Evolutionary conservation across 495 filamentous ascomycete genomes (phyloP), one percentile per base, ranked within the genome.

Genomic region (Aspergillus homomorphus): DNA sequence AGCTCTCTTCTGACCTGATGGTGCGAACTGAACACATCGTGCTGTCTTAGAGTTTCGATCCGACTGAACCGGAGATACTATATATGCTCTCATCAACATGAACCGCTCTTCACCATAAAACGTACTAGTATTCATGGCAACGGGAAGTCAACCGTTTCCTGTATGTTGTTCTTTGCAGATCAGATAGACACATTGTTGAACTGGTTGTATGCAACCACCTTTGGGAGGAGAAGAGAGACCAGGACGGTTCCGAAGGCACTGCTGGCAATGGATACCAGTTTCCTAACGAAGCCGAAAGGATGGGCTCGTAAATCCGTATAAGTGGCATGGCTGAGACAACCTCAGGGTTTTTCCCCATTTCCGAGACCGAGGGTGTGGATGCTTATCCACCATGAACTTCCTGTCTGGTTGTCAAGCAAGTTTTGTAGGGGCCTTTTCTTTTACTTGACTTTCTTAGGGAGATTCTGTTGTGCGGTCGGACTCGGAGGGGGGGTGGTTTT

Each of bases 321-420:
- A 16, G 28, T 51, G 16, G 12, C 20, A 30, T 45, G 57, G 51
- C 59, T 65, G 59, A 65, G 63, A 65, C 63, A 65, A 28, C 16
- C 12, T 18, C 33, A 38, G 33, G 33, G 33, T 6, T 38, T 38
- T 38, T 12, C 15, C 33, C 2, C 6, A 10, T 12, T 38, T 38
- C 33, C 28, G 19, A 38, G 51, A 53, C 28, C 51, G 8, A 12
- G 15, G 5, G 12, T 10, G 33, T 38, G 33, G 33, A 38, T 38
- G 33, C 33, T 38, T 38, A 38, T 38, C 48, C 48, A 50, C 19
- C 21, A 16, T 22, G 16, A 45, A 45, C 44, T 45, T 56, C 21
- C 24, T 56, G 18, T 21, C 45, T 23, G 18, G 23, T 21, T 23
- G 21, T 24, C 24, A 50, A 24, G 22, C 23, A 24, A 24, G 23